These are phyloP conservation scores for Rhodosporidiobolus sp. DNA, from an alignment of 768 basidiomycete species.

Conservation along the genomic window DNA sequence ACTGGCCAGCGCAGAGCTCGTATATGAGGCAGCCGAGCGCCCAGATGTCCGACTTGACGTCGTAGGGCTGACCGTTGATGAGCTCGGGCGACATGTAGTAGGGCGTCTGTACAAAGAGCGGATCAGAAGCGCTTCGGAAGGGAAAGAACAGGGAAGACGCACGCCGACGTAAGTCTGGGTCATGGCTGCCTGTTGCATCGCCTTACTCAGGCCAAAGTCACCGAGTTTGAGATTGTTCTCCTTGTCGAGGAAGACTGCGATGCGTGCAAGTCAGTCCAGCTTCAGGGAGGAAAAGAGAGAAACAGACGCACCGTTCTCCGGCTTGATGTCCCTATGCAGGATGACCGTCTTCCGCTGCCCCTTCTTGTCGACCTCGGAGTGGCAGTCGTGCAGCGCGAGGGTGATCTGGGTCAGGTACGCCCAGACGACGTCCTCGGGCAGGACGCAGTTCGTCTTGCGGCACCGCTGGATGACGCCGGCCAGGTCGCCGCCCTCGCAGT, in stretches of 20 bases:
- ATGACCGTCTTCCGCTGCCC: slow-evolving; percentile 52
- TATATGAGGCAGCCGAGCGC: slow-evolving; percentile 94
- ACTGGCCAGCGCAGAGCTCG: slow-evolving; percentile 87
- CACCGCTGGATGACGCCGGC: slow-evolving; percentile 71
- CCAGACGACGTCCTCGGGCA: slow-evolving; percentile 90
- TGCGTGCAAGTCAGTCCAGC: not conserved
- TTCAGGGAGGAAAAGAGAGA: not conserved
- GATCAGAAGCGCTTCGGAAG: too few species aligned
- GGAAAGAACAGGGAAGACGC: slow-evolving; percentile 46
- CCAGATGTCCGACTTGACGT: slow-evolving; percentile 98
- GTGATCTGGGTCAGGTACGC: slow-evolving; percentile 90
- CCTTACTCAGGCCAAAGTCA: slow-evolving; percentile 94
- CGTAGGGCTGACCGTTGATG: slow-evolving; percentile 95
- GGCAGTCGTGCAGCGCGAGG: slow-evolving; percentile 85
- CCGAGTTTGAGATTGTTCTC: slow-evolving; percentile 86
- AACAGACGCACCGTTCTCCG: slow-evolving; percentile 76
- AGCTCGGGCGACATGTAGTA: slow-evolving; percentile 99
- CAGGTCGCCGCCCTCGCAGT: slow-evolving; percentile 94
- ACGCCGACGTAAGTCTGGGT: slow-evolving; percentile 97
- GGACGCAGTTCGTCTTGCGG: slow-evolving; percentile 41
- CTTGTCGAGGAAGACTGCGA: slow-evolving; percentile 80
- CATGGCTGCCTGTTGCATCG: slow-evolving; percentile 79
- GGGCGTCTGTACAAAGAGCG: slow-evolving; percentile 66
- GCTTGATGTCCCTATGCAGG: slow-evolving; percentile 91
- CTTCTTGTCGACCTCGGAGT: slow-evolving; percentile 49